Percentiles rank a stretch among this genome's conserved stretches.
phyloP scores from a whole-genome alignment of 345 rosid genomes.

The Gossypium turneri region DNA sequence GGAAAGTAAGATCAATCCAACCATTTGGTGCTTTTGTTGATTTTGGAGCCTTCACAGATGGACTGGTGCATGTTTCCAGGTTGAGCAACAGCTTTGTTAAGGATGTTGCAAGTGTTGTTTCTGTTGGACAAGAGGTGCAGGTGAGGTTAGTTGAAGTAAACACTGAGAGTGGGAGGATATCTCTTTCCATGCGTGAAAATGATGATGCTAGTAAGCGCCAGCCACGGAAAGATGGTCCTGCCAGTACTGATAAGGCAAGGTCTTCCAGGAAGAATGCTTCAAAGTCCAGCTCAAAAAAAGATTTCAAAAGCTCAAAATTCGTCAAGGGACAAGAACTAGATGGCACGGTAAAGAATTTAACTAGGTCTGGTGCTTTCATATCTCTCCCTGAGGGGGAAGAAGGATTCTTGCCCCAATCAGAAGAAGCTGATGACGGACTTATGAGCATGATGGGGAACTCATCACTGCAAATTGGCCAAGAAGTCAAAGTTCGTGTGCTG shows the following conservation, averaged over 20 bases:
- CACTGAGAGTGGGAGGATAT: conserved; percentile 63
- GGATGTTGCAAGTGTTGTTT: conserved; percentile 72
- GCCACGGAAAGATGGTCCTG: conserved; percentile 33
- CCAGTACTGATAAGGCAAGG: conserved; percentile 48
- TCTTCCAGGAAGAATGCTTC: conserved; percentile 46
- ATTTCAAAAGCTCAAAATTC: conserved; percentile 49
- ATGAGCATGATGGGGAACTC: conserved; percentile 63
- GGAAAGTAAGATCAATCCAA: conserved; percentile 85
- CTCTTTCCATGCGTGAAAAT: conserved; percentile 73
- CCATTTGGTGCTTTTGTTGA: conserved; percentile 91
- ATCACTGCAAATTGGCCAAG: conserved; percentile 64
- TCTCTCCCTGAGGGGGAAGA: conserved; percentile 86
- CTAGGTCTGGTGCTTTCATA: conserved; percentile 76
- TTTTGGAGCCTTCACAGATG: conserved; percentile 92
- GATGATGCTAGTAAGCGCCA: conserved; percentile 52
- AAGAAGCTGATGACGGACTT: conserved; percentile 70
- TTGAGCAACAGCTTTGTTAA: conserved; percentile 74
- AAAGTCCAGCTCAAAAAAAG: conserved; percentile 47
- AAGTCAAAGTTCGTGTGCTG: conserved; percentile 67
- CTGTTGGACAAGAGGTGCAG: conserved; percentile 84
- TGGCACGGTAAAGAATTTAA: conserved; percentile 71
- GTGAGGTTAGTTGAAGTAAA: conserved; percentile 79
- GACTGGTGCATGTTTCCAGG: conserved; percentile 84
- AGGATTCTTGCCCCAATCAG: conserved; percentile 74
- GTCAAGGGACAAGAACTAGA: conserved; percentile 74